phyloP scores from a whole-genome alignment of 176 grass and related monocot species.

The Carex myosuroides region DNA sequence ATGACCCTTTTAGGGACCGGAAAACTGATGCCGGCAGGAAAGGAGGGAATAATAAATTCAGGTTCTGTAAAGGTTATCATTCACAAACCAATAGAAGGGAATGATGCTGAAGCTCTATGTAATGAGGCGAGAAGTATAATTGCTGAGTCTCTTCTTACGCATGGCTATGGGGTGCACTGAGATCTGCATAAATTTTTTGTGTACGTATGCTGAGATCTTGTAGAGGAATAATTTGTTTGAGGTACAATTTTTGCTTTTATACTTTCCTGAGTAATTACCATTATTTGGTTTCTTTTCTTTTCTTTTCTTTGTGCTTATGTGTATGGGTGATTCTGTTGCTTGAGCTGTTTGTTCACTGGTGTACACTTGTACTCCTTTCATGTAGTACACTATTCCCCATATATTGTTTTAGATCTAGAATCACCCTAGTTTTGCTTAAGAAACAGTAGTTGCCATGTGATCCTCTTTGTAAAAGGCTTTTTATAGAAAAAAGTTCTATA shows the following conservation, averaged over 20 bases:
- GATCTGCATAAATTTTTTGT: constrained; percentile 9
- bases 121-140: constrained; percentile 55
- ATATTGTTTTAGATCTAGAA: not conserved
- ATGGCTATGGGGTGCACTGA: constrained; percentile 70
- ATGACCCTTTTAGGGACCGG: constrained; percentile 88
- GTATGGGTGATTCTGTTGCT: not conserved
- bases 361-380: not conserved
- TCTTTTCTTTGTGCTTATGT: not conserved
- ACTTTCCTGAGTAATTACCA: not conserved
- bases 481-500: not conserved
- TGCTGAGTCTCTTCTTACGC: constrained; percentile 51
- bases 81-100: constrained; percentile 57
- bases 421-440: not conserved
- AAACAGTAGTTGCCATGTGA: not conserved
- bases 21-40: constrained; percentile 82
- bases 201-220: not conserved
- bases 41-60: constrained; percentile 65
- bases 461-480: not conserved
- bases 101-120: constrained; percentile 57
- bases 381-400: not conserved
- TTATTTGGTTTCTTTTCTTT: not conserved
- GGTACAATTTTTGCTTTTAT: not conserved
- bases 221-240: not conserved
- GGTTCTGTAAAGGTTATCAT: constrained; percentile 81
- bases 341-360: not conserved